These are phyloP conservation scores for Hypoxylon perforatum DNA, from an alignment of 495 filamentous ascomycete species.

Conservation along the genomic window DNA sequence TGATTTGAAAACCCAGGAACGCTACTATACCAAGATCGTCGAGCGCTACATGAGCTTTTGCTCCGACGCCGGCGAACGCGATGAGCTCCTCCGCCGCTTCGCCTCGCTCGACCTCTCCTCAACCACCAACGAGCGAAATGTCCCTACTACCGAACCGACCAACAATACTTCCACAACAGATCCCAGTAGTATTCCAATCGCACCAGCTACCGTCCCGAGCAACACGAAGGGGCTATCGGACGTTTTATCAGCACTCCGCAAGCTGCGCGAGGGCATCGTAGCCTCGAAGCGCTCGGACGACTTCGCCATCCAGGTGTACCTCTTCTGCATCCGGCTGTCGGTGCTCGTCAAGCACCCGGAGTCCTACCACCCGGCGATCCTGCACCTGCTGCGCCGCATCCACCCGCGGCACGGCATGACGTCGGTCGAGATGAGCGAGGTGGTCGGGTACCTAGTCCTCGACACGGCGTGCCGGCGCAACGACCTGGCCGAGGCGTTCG, in stretches of 20 bases:
- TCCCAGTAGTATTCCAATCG: conserved; percentile 12
- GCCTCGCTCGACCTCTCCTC: conserved; percentile 66
- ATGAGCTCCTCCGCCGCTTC: conserved; percentile 78
- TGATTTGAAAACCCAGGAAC: conserved; percentile 77
- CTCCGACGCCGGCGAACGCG: conserved; percentile 69
- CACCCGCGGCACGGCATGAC: conserved; percentile 73
- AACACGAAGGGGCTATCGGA: conserved; percentile 55
- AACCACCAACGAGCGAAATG: conserved; percentile 32
- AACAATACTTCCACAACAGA: conserved; percentile 10
- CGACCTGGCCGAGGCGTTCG: conserved; percentile 78
- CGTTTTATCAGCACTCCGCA: conserved; percentile 80
- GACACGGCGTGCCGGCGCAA: conserved; percentile 87
- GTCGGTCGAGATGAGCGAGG: conserved; percentile 75
- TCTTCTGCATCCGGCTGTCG: conserved; percentile 84
- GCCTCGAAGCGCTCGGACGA: conserved; percentile 74
- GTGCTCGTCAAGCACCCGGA: conserved; percentile 83
- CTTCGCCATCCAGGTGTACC: conserved; percentile 75
- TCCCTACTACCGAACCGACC: conserved; percentile 23
- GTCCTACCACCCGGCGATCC: conserved; percentile 88
- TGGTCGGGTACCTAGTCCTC: conserved; percentile 81
- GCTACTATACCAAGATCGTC: conserved; percentile 86
- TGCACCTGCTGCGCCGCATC: conserved; percentile 77
- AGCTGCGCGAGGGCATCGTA: conserved; percentile 88
- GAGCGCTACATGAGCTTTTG: conserved; percentile 90
- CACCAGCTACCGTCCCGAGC: conserved; percentile 29